These are phyloP conservation scores for Tritrichomonas foetus DNA, from an alignment of 208 protist species.

Conservation along the genomic window DNA sequence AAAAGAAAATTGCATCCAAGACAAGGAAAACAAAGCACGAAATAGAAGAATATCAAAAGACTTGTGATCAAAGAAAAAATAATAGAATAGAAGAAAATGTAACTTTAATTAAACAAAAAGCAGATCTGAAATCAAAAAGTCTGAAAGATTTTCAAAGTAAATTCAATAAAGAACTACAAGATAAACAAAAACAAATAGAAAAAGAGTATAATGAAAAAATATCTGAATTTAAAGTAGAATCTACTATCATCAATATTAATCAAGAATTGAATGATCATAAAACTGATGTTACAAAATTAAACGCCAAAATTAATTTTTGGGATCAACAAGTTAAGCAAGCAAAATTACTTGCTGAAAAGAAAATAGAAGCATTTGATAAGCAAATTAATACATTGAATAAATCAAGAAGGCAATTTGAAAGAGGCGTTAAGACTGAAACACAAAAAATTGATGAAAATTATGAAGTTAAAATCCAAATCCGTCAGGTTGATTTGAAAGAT, in stretches of 20 bases:
- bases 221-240: too few species aligned
- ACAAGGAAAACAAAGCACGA: too few species aligned
- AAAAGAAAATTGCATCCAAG: too few species aligned
- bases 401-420: background rate
- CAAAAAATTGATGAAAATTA: slow-evolving; percentile 17
- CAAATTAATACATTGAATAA: background rate
- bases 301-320: background rate
- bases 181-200: too few species aligned
- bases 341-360: background rate
- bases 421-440: background rate
- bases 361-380: background rate
- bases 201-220: too few species aligned
- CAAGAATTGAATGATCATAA: background rate
- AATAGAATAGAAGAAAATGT: too few species aligned
- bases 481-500: background rate
- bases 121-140: too few species aligned
- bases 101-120: too few species aligned
- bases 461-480: slow-evolving; percentile 11
- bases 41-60: too few species aligned
- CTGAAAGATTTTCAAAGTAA: too few species aligned
- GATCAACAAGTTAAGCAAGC: background rate
- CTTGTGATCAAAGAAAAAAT: too few species aligned
- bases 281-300: background rate
- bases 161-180: too few species aligned
- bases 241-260: background rate